A percentile compares a stretch with the other conserved stretches of the same genome.
phyloP scores from a whole-genome alignment of 495 filamentous ascomycete species.

The Lophiotrema nucula region DNA sequence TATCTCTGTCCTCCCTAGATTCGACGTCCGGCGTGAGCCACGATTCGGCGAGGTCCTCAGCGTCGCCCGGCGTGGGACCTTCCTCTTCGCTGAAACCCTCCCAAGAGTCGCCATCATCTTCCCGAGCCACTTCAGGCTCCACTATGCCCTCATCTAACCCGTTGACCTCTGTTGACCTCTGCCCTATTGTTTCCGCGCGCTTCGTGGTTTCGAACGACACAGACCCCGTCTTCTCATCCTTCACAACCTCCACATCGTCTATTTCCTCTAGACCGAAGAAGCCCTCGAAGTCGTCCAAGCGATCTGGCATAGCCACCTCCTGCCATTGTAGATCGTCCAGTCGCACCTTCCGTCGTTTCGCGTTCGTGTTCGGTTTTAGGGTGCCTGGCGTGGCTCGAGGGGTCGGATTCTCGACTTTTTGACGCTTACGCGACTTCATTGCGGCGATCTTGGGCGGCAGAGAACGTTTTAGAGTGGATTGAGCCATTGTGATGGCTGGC shows the following conservation, averaged over 20 bases:
- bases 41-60: neutral
- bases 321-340: slow-evolving; percentile 79
- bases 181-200: neutral
- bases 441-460: slow-evolving; percentile 29
- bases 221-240: slow-evolving; percentile 52
- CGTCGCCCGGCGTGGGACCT: neutral
- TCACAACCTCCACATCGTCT: slow-evolving; percentile 79
- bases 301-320: slow-evolving; percentile 77
- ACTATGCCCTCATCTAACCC: neutral
- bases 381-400: neutral
- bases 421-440: slow-evolving; percentile 37
- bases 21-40: neutral
- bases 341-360: slow-evolving; percentile 23
- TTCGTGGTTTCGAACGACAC: slow-evolving; percentile 41
- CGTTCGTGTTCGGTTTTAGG: neutral
- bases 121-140: neutral
- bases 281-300: slow-evolving; percentile 86
- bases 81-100: slow-evolving; percentile 54
- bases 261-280: slow-evolving; percentile 94
- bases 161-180: neutral
- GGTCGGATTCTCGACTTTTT: slow-evolving; percentile 26
- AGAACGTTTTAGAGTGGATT: slow-evolving; percentile 29
- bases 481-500: neutral
- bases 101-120: slow-evolving; percentile 48
- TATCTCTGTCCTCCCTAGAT: neutral